A percentile compares a stretch with the other conserved stretches of the same genome.
Evolutionary conservation across 495 filamentous ascomycete species (phyloP).

Genomic region (Wilcoxina mikolae): DNA sequence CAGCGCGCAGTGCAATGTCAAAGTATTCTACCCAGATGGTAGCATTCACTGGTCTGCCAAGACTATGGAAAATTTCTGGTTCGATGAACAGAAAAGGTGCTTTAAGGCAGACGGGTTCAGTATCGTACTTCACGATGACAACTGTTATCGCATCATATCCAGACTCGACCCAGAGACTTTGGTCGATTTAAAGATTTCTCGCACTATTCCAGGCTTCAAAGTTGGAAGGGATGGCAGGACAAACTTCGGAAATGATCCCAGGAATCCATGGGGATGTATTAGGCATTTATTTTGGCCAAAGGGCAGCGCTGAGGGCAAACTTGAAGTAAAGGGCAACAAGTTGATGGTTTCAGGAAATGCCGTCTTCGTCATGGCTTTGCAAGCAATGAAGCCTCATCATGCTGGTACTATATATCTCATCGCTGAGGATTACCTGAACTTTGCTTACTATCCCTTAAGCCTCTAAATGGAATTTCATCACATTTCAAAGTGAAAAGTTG

Average conservation of each 20-base stretch:
- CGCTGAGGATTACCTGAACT: background rate
- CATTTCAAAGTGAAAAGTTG: slow-evolving; percentile 76
- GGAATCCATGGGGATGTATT: slow-evolving; percentile 83
- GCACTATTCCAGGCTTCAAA: slow-evolving; percentile 63
- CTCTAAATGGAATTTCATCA: slow-evolving; percentile 80
- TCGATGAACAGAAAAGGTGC: slow-evolving; percentile 64
- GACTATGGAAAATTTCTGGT: slow-evolving; percentile 56
- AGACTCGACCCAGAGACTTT: slow-evolving; percentile 57
- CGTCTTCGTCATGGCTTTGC: slow-evolving; percentile 66
- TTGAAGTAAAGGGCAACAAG: slow-evolving; percentile 70
- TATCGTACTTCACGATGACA: slow-evolving; percentile 65
- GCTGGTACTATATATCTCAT: slow-evolving; percentile 42
- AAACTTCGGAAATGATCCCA: slow-evolving; percentile 67
- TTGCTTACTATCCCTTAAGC: slow-evolving; percentile 34
- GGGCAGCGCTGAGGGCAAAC: slow-evolving; percentile 61
- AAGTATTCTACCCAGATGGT: slow-evolving; percentile 67
- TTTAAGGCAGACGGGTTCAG: slow-evolving; percentile 77
- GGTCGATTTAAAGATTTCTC: slow-evolving; percentile 70
- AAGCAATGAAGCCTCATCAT: slow-evolving; percentile 99
- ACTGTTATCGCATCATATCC: slow-evolving; percentile 70
- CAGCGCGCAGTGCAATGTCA: slow-evolving; percentile 80
- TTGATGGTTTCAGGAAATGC: slow-evolving; percentile 67
- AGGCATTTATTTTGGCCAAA: slow-evolving; percentile 86
- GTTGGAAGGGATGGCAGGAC: slow-evolving; percentile 75
- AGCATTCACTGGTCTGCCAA: slow-evolving; percentile 70